These are phyloP conservation scores for Dactylellina drechsleri DNA, from an alignment of 2,329 filamentous ascomycete genomes.

Conservation along the genomic window DNA sequence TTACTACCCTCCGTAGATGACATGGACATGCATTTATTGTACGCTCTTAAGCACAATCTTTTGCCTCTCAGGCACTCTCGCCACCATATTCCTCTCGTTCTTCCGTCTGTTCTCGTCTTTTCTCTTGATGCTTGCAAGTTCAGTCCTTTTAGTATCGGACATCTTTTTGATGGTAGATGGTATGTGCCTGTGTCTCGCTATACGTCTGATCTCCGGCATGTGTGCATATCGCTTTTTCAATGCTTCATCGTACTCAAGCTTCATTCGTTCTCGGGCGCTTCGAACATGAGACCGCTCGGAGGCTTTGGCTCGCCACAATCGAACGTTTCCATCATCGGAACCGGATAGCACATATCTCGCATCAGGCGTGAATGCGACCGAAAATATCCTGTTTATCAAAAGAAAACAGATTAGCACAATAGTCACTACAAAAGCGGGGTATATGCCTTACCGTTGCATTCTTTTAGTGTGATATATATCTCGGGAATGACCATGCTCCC, in stretches of 20 bases:
- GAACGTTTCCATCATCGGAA: conserved; percentile 90
- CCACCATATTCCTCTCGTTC: conserved; percentile 84
- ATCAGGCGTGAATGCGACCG: conserved; percentile 85
- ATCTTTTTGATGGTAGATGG: conserved; percentile 75
- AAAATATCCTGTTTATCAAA: conserved; percentile 74
- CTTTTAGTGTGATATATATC: conserved; percentile 98
- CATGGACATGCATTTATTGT: not conserved
- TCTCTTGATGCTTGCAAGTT: conserved; percentile 78
- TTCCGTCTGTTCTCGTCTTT: conserved; percentile 95
- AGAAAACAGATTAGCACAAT: not conserved
- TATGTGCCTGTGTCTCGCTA: conserved; percentile 85
- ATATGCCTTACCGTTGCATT: conserved; percentile 75
- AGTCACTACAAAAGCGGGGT: not conserved
- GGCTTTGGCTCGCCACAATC: conserved; percentile 89
- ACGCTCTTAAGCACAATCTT: conserved; percentile 75
- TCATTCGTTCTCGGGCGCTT: conserved; percentile 82
- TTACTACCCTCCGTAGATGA: too few relatives aligned
- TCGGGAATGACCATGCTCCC: conserved; percentile 63
- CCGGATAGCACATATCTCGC: conserved; percentile 89
- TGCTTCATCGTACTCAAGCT: conserved; percentile 89
- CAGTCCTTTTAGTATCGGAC: conserved; percentile 83
- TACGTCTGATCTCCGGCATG: conserved; percentile 94
- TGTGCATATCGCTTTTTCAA: conserved; percentile 85
- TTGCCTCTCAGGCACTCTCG: conserved; percentile 79
- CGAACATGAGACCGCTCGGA: conserved; percentile 86